A percentile compares a stretch with the other conserved stretches of the same genome.
Conservation (phyloP, 305 asterid species). For the Solanum hybrid region DNA sequence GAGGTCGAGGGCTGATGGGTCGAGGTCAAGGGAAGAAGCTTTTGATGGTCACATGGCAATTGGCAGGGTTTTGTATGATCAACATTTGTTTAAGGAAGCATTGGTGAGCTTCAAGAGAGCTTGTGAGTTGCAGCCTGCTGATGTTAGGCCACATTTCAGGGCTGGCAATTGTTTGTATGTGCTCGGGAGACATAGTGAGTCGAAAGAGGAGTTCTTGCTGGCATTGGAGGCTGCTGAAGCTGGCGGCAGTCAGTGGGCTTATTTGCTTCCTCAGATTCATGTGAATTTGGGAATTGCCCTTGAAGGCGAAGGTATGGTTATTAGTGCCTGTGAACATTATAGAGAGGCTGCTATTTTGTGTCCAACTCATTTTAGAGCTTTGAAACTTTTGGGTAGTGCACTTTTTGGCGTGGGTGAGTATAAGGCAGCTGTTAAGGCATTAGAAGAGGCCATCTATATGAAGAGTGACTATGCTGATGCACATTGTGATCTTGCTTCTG, state of each 20-base stretch:
- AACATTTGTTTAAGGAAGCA: constrained; percentile 72
- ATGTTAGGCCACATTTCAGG: constrained; percentile 89
- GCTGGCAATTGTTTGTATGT: constrained; percentile 84
- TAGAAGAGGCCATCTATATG: constrained; percentile 96
- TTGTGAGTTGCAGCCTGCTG: constrained; percentile 80
- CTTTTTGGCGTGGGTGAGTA: constrained; percentile 95
- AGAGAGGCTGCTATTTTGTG: constrained; percentile 96
- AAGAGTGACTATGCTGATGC: constrained; percentile 96
- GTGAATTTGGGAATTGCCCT: constrained; percentile 91
- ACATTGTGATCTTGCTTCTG: constrained; percentile 96
- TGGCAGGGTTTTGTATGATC: constrained; percentile 75
- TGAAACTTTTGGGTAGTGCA: constrained; percentile 95
- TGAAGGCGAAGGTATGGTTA: constrained; percentile 94
- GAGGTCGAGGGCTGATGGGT: constrained; percentile 84
- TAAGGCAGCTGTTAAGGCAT: constrained; percentile 98
- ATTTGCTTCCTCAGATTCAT: constrained; percentile 94
- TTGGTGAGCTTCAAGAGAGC: constrained; percentile 90
- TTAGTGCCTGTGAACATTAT: constrained; percentile 96
- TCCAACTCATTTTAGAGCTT: constrained; percentile 89
- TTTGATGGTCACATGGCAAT: constrained; percentile 96
- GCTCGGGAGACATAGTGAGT: constrained; percentile 59
- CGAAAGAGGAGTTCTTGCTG: constrained; percentile 72
- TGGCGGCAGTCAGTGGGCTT: constrained; percentile 96
- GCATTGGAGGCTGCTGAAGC: constrained; percentile 93
- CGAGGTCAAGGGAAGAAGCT: constrained; percentile 90